Percentiles rank a stretch among this genome's conserved stretches.
These are phyloP conservation scores for Kernera saxatilis DNA, from an alignment of 345 rosid species.

Conservation along the genomic window DNA sequence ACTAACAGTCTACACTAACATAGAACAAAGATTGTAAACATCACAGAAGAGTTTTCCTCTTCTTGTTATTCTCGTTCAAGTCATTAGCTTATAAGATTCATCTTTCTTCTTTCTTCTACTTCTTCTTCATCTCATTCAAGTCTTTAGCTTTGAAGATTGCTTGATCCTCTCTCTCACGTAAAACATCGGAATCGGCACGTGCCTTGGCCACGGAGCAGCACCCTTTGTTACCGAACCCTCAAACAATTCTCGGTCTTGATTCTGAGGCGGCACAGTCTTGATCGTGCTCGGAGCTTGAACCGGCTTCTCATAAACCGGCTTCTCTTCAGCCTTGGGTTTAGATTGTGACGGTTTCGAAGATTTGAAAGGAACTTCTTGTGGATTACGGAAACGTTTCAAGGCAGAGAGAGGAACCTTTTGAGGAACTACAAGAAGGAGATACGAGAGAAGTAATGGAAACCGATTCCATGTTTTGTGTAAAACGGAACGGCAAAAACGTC, in stretches of 20 bases:
- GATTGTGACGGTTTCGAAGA: neutral
- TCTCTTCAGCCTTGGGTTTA: neutral
- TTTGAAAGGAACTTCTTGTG: neutral
- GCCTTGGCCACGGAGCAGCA: conserved; percentile 7
- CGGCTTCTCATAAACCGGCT: neutral
- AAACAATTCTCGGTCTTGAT: neutral
- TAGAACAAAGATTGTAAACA: no score
- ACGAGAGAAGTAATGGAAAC: neutral
- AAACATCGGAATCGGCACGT: neutral
- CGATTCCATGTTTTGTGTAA: neutral
- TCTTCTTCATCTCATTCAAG: neutral
- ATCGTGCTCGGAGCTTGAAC: neutral
- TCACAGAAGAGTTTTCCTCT: no score
- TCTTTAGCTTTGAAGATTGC: neutral
- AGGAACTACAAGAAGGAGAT: neutral
- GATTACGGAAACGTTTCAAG: neutral
- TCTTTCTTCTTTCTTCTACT: neutral
- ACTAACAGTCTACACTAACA: no score
- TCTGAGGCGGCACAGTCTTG: neutral
- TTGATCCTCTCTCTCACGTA: neutral
- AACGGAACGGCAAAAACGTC: neutral
- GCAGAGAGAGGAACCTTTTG: neutral
- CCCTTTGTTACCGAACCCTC: neutral
- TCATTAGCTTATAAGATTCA: neutral
- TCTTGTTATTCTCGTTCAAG: no score